Evolutionary conservation across 768 basidiomycete genomes (phyloP), one percentile per base, ranked within the genome.

Genomic region (Trametes cingulata): DNA sequence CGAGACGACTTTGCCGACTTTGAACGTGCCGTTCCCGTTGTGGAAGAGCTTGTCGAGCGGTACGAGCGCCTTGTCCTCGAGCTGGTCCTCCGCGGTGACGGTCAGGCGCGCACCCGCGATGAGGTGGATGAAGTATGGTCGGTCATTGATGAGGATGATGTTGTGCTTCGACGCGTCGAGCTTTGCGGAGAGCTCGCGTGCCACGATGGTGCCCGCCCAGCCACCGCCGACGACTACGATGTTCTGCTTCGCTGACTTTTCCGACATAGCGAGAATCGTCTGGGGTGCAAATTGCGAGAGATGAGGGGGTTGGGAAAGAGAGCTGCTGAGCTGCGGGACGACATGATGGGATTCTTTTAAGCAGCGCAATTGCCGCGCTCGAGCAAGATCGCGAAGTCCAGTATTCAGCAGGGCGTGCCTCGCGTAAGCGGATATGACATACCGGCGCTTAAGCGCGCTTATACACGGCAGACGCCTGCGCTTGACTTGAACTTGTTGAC

Each of bases 191-290:
- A 90, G 83, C 2, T 68, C 69, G 25, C 78, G 77, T 1, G 78
- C 79, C 50, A 81, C 62, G 10, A 74, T 63, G 27, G 74, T 71
- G 13, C 87, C 87, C 0, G 77, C 79, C n/a, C 72, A 74, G 50
- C 84, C 87, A 27, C 83, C 88, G 42, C 85, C 84, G 51, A 87
- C 72, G 62, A 88, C 73, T 33, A 88, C 75, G 63, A 77, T 69
- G 58, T 71, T 75, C 56, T 70, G 69, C 59, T 67, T 65, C 15
- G 48, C 40, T 48, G 55, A 59, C 45, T 65, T 62, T 48, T 67
- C 63, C 15, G 61, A 36, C 56, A 63, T 65, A 10, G 29, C 29
- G 10, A 33, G 29, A 5, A 10, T 4, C 29, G 29, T 33, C 6
- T 10, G 29, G 29, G 29, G 29, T 5, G 29, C 10, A 10, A 33